Evolutionary conservation across 2,329 filamentous ascomycete species (phyloP), one percentile per base, ranked within the genome.

Genomic region (Pezicula rhizophila): DNA sequence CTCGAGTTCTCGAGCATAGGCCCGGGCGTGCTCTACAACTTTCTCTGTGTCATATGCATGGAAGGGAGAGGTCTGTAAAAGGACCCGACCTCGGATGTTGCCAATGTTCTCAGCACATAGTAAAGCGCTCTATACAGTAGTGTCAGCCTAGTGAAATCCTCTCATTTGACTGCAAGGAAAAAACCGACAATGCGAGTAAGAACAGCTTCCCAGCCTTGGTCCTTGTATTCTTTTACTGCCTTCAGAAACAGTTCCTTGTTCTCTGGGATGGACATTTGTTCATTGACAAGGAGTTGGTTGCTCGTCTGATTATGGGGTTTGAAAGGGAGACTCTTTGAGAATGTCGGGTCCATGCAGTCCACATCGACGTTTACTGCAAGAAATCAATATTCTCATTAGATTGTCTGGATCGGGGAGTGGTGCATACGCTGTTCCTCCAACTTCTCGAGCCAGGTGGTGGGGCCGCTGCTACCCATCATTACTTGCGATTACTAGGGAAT

Each of bases 271-370:
- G 65, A 65, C 51, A 77, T 68, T 52, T 75, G 70, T 25, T 70
- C 66, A 47, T 76, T 71, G 25, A 75, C 73, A 64, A 67, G 71
- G 4, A 71, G 64, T 56, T 76, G 73, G 56, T 77, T 77, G 60
- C 70, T 74, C 4, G 73, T 76, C 61, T 74, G 70, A 52, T 76
- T 73, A 49, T 75, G 68, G 23, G 70, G 69, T 4, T 64, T 64
- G 50, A 75, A 67, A 10, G 67, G 66, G 59, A 74, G 70, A n/a
- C 58, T 60, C 48, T 69, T 69, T 52, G 74, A 70, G 56, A 70
- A 74, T 12, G 72, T 69, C 1, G 72, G 68, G 50, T 74, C 73
- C 73, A 77, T 76, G 66, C 70, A 75, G 55, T 77, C 74, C 20
- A 76, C 70, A 51, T 77, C 74, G 47, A 77, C 64, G 28, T 76